A percentile compares a stretch with the other conserved stretches of the same genome.
These are phyloP conservation scores for Monocercomonoides exilis DNA, from an alignment of 78 protist genomes.

Conservation along the genomic window DNA sequence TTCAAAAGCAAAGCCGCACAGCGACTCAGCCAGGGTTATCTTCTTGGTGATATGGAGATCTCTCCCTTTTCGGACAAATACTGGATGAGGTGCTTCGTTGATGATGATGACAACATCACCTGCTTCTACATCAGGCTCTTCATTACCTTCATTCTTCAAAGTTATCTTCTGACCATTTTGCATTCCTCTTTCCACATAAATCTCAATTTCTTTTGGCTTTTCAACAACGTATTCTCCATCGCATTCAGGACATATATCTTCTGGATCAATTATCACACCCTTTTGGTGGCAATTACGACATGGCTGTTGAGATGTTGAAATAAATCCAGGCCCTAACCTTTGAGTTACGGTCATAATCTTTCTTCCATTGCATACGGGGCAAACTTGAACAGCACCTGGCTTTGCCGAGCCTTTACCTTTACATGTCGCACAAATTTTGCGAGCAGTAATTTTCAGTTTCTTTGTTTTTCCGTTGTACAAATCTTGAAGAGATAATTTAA, in stretches of 20 bases:
- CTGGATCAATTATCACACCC: slow-evolving; percentile 63
- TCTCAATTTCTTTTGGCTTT: slow-evolving; percentile 53
- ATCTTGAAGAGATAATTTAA: slow-evolving; percentile 73
- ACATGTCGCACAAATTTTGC: slow-evolving; percentile 70
- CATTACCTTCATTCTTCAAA: slow-evolving; percentile 87
- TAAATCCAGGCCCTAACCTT: slow-evolving; percentile 82
- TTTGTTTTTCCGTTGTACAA: slow-evolving; percentile 81
- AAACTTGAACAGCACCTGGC: slow-evolving; percentile 37
- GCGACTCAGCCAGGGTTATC: slow-evolving; percentile 60
- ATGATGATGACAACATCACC: slow-evolving; percentile 86
- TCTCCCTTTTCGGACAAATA: slow-evolving; percentile 70
- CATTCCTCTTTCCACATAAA: slow-evolving; percentile 86
- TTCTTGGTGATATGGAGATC: slow-evolving; percentile 69
- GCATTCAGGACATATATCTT: slow-evolving; percentile 68
- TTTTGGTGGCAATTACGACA: slow-evolving; percentile 71
- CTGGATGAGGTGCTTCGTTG: slow-evolving; percentile 67
- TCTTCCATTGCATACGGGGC: slow-evolving; percentile 68
- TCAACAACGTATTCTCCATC: slow-evolving; percentile 53
- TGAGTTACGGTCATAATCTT: slow-evolving; percentile 57
- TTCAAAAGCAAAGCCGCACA: slow-evolving; percentile 72
- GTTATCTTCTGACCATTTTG: slow-evolving; percentile 62
- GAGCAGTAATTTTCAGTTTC: slow-evolving; percentile 66
- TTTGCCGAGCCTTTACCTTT: slow-evolving; percentile 48
- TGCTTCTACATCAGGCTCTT: slow-evolving; percentile 67
- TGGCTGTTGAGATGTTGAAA: slow-evolving; percentile 56